phyloP scores from a whole-genome alignment of 306 rosid species.

The Prinsepia uniflora region DNA sequence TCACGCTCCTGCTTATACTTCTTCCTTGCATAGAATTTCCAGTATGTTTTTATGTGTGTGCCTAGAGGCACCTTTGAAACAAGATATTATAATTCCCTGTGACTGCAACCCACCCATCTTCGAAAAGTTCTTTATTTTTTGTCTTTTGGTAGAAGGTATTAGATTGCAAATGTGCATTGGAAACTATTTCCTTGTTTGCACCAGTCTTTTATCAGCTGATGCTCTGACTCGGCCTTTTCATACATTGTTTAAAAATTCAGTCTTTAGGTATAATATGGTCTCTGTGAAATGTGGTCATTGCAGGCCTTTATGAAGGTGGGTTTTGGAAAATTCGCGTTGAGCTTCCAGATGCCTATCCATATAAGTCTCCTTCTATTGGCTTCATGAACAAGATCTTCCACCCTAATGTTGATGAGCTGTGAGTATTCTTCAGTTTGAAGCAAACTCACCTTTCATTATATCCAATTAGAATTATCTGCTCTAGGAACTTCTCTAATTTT shows the following conservation, averaged over 20 bases:
- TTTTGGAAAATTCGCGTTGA: constrained; percentile 95
- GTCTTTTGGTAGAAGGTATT: not conserved
- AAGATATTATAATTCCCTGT: not conserved
- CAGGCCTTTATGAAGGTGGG: constrained; percentile 95
- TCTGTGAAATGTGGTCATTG: constrained; percentile 28
- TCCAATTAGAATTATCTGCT: not conserved
- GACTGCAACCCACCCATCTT: not conserved
- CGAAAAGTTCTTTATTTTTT: not conserved
- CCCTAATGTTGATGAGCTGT: constrained; percentile 98
- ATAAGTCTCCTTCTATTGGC: constrained; percentile 92
- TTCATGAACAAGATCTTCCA: constrained; percentile 95
- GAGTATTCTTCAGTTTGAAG: constrained; percentile 39
- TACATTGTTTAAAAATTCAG: not conserved
- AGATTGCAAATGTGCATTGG: not conserved
- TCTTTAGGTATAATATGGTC: constrained; percentile 10
- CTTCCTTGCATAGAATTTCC: constrained; percentile 7
- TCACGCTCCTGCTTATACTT: constrained; percentile 7
- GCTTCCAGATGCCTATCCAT: constrained; percentile 98
- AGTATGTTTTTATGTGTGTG: not conserved
- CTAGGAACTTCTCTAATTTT: not conserved
- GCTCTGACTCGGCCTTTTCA: not conserved
- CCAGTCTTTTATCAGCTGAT: not conserved
- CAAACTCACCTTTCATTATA: not conserved
- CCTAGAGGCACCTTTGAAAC: not conserved
- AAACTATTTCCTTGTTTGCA: not conserved